Evolutionary conservation across 2,329 filamentous ascomycete species (phyloP).

Genomic region (Fusarium lateritium): DNA sequence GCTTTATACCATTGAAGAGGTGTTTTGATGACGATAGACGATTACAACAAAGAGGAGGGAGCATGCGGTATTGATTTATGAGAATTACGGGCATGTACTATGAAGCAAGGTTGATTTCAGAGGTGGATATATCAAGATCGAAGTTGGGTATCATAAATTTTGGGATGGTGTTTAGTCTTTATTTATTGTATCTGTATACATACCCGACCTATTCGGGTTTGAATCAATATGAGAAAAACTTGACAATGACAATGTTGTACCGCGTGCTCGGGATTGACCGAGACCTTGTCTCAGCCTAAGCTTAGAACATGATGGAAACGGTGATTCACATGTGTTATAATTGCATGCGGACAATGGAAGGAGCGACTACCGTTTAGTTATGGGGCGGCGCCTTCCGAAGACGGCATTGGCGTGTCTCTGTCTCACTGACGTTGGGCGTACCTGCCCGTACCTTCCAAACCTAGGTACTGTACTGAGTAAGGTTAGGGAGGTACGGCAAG

Average conservation of each 20-base stretch:
- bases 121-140: constrained; percentile 27
- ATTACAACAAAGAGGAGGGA: constrained; percentile 9
- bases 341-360: constrained; percentile 34
- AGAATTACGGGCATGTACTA: not conserved
- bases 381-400: constrained; percentile 39
- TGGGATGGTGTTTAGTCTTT: not conserved
- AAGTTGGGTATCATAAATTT: not conserved
- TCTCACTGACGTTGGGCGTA: constrained; percentile 24
- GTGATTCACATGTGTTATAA: constrained; percentile 10
- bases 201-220: too few relatives aligned
- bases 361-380: constrained; percentile 18
- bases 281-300: constrained; percentile 26
- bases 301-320: constrained; percentile 25
- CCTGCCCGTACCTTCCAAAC: constrained; percentile 22
- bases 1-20: constrained; percentile 45
- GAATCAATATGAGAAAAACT: too few relatives aligned
- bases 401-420: constrained; percentile 35
- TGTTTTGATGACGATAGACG: constrained; percentile 18
- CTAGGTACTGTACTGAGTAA: constrained; percentile 26
- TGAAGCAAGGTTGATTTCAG: constrained; percentile 1
- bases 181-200: not conserved
- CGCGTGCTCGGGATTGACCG: constrained; percentile 14
- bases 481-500: constrained; percentile 11
- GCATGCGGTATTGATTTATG: not conserved
- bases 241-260: not conserved